Percentiles rank a stretch among this genome's conserved stretches.
Evolutionary conservation across 2,329 filamentous ascomycete species (phyloP).

Genomic region (Aureobasidium melanogenum): DNA sequence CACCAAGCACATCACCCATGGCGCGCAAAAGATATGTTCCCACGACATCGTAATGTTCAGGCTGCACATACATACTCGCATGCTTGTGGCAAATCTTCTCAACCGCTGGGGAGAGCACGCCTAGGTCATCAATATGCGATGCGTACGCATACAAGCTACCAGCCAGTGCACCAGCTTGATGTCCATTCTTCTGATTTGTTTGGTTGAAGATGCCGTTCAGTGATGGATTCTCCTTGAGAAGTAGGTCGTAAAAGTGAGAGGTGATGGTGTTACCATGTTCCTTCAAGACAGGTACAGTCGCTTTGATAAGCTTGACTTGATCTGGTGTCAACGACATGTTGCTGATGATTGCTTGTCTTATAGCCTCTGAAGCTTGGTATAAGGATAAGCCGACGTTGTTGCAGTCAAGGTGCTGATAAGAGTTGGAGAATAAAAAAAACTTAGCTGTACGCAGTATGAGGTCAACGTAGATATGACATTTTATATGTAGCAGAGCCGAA

Average conservation of each 20-base stretch:
- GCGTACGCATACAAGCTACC: conserved; percentile 62
- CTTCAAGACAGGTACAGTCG: conserved; percentile 60
- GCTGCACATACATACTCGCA: conserved; percentile 57
- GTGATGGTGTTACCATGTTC: conserved; percentile 62
- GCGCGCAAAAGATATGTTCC: conserved; percentile 60
- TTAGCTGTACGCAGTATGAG: neutral
- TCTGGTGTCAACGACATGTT: conserved; percentile 45
- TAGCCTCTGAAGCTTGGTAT: neutral
- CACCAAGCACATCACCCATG: conserved; percentile 58
- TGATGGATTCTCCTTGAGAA: conserved; percentile 56
- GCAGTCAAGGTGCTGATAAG: neutral
- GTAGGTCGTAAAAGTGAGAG: conserved; percentile 61
- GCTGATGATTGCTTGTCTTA: neutral
- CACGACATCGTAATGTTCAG: conserved; percentile 63
- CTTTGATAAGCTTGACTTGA: conserved; percentile 58
- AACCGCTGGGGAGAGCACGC: conserved; percentile 45
- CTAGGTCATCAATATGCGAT: conserved; percentile 60
- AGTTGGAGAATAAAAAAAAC: neutral
- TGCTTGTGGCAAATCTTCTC: conserved; percentile 72
- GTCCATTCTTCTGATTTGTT: conserved; percentile 57
- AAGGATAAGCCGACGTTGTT: neutral
- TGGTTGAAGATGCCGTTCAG: conserved; percentile 65
- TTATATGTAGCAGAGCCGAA: neutral
- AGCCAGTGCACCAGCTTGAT: conserved; percentile 62
- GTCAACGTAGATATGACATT: neutral